Evolutionary conservation across 768 basidiomycete genomes (phyloP).

Genomic region (Guyanaporus albipodus): DNA sequence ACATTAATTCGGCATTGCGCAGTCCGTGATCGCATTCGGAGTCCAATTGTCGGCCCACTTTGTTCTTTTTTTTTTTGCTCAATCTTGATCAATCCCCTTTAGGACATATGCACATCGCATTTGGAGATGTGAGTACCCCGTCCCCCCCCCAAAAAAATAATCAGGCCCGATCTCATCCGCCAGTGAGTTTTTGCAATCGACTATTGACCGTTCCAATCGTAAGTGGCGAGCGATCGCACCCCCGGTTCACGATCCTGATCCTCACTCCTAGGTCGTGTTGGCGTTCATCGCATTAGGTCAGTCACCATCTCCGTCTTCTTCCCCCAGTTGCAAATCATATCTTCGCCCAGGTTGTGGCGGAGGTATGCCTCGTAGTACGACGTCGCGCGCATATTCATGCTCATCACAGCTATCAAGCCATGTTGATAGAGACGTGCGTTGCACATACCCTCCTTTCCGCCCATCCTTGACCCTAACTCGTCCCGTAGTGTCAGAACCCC

Average conservation of each 20-base stretch:
- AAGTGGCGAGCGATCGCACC: conserved; percentile 9
- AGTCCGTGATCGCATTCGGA: conserved; percentile 35
- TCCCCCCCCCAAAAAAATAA: not conserved
- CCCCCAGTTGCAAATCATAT: not conserved
- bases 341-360: conserved; percentile 22
- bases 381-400: not conserved
- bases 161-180: not conserved
- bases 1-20: not conserved
- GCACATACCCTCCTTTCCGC: not conserved
- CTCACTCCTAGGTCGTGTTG: conserved; percentile 22
- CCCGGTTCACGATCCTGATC: not conserved
- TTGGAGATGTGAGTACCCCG: conserved; percentile 31
- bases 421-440: conserved; percentile 32
- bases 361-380: conserved; percentile 18
- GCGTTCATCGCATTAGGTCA: conserved; percentile 29
- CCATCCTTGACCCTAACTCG: not conserved
- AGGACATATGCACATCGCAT: conserved; percentile 37
- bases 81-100: conserved; percentile 2
- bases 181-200: conserved; percentile 33
- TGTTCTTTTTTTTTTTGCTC: not conserved
- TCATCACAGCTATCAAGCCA: conserved; percentile 19
- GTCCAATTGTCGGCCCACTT: conserved; percentile 31
- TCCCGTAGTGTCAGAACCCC: conserved; percentile 25
- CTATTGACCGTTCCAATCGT: conserved; percentile 32
- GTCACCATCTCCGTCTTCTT: not conserved